Evolutionary conservation across 2,329 filamentous ascomycete genomes (phyloP).

Genomic region (Juglanconis oblonga): DNA sequence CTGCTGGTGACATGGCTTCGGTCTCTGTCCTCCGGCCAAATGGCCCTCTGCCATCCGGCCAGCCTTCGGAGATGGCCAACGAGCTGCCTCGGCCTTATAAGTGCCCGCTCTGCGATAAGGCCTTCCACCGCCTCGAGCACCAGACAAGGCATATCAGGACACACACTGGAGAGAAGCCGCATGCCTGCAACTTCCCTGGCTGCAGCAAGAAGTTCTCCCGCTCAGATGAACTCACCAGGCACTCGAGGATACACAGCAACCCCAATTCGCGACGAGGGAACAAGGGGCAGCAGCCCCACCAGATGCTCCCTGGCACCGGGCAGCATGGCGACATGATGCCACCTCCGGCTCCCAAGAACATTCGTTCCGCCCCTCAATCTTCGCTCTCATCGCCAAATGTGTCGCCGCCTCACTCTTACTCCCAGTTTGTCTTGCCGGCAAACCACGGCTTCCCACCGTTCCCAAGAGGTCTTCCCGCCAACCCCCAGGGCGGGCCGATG

Average conservation of each 20-base stretch:
- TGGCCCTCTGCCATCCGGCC: slow-evolving; percentile 59
- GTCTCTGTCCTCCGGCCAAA: slow-evolving; percentile 60
- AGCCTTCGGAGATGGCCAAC: slow-evolving; percentile 54
- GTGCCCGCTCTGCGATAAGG: slow-evolving; percentile 96
- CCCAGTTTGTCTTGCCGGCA: slow-evolving; percentile 56
- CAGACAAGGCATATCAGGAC: slow-evolving; percentile 90
- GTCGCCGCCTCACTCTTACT: slow-evolving; percentile 89
- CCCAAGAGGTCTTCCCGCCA: slow-evolving; percentile 36
- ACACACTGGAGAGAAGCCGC: slow-evolving; percentile 97
- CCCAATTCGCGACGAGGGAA: slow-evolving; percentile 93
- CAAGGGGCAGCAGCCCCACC: slow-evolving; percentile 60
- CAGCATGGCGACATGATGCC: slow-evolving; percentile 69
- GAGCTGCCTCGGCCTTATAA: slow-evolving; percentile 97
- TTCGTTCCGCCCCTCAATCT: slow-evolving; percentile 84
- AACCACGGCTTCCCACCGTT: slow-evolving; percentile 48
- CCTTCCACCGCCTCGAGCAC: slow-evolving; percentile 96
- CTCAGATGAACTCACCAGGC: slow-evolving; percentile 92
- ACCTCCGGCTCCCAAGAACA: slow-evolving; percentile 73
- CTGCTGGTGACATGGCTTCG: slow-evolving; percentile 46
- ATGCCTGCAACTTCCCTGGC: slow-evolving; percentile 90
- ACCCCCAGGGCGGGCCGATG: slow-evolving; percentile 35
- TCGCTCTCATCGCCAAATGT: slow-evolving; percentile 91
- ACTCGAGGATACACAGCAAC: slow-evolving; percentile 98
- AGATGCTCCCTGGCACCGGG: slow-evolving; percentile 41
- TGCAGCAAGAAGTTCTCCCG: slow-evolving; percentile 92